Conservation (phyloP, 129 eudicot species). For the Smallanthus sonchifolius region DNA sequence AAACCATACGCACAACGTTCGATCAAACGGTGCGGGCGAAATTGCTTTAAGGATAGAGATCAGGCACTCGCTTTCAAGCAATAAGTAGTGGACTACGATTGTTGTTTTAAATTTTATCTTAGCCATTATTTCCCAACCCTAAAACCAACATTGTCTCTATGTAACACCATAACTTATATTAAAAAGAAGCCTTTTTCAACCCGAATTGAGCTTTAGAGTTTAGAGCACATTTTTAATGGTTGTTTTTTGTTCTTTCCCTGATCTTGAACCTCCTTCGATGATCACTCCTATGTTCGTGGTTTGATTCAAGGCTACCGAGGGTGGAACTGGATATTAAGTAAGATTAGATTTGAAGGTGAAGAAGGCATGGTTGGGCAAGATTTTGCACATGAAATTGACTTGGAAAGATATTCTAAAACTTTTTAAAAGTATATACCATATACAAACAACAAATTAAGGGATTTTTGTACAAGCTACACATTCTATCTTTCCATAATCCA, state of each 20-base stretch:
- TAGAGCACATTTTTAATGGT: constrained; percentile 44
- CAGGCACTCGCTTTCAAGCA: too few species aligned
- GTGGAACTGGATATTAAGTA: background rate
- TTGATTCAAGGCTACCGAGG: constrained; percentile 10
- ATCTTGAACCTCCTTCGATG: constrained; percentile 34
- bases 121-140: too few species aligned
- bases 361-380: constrained; percentile 25
- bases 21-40: too few species aligned
- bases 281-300: constrained; percentile 47
- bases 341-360: constrained; percentile 17
- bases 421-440: too few species aligned
- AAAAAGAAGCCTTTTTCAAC: too few species aligned
- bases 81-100: too few species aligned
- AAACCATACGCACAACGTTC: too few species aligned
- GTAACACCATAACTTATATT: too few species aligned
- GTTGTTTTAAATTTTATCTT: too few species aligned
- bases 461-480: background rate
- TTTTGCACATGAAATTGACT: background rate
- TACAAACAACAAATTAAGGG: background rate
- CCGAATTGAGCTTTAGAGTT: constrained; percentile 31
- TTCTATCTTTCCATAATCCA: background rate
- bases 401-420: background rate
- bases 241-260: constrained; percentile 50
- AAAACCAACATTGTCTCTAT: too few species aligned
- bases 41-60: too few species aligned